Evolutionary conservation across 1,284 basidiomycete species (phyloP), one percentile per base, ranked within the genome.

Genomic region (Cryptococcus sp.): DNA sequence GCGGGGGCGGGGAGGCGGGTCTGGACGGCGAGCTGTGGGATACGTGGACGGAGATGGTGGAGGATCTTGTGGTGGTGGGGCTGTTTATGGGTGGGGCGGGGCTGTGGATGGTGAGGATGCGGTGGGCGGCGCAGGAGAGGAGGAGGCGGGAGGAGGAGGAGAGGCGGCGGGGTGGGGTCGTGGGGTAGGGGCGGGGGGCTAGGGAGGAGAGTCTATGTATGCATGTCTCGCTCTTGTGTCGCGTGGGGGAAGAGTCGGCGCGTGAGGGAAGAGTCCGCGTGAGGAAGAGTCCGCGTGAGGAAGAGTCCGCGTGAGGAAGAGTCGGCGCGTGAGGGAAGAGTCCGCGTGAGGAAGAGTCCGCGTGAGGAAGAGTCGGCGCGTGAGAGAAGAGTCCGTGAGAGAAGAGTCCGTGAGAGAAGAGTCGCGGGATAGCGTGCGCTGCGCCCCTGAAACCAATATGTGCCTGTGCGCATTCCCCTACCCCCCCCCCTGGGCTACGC

Each of bases 61-160:
- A 73, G 57, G 69, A 63, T 35, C 38, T 67, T 11, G 44, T 73
- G 24, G 64, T 73, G 1, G 33, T 71, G 12, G 63, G 45, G 9
- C 38, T 72, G 20, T 51, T 63, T 8, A 44, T 60, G 12, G 59
- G 50, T n/a, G 60, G 70, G 40, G 58, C 61, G 18, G 62, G 56
- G 0, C 43, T 71, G 33, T 52, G 67, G 11, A 68, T 64, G 64
- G 13, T 68, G 3, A 59, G 68, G 24, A 62, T 54, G 38, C 50
- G 62, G 28, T 68, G 64, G 62, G 62, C 56, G 18, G 51, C 53
- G n/a, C 49, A 36, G 16, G 51, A 60, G 37, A 44, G 44, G 24
- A 38, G 20, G 35, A 5, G 42, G 35, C 24, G 57, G 20, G 35
- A 39, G 50, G 56, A 54, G 28, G 53, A 53, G 42, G 60, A 62